Evolutionary conservation across 73 alveolate species (phyloP).

Genomic region (Blepharisma stoltei): DNA sequence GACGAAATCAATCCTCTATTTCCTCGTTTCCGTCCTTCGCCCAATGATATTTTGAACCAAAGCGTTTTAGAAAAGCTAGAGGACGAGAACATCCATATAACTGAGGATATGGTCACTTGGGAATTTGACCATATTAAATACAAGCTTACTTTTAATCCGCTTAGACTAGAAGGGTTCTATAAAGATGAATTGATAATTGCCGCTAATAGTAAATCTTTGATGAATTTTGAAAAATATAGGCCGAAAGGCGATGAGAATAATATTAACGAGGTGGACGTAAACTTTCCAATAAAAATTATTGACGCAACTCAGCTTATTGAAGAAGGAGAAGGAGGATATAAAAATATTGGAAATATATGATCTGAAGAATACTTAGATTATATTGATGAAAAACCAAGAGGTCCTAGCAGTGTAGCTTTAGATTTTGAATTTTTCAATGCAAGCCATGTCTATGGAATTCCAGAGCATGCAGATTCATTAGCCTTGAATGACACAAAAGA

Average conservation of each 20-base stretch:
- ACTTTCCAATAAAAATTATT: background rate
- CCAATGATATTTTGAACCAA: too few species aligned
- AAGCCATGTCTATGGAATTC: slow-evolving; percentile 48
- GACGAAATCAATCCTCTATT: too few species aligned
- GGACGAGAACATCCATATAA: background rate
- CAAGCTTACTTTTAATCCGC: background rate
- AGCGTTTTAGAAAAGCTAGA: too few species aligned
- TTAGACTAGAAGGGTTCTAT: background rate
- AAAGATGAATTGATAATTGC: background rate
- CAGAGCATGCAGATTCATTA: slow-evolving; percentile 47
- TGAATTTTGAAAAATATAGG: slow-evolving; percentile 24
- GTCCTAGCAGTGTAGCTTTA: slow-evolving; percentile 14
- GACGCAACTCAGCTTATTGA: background rate
- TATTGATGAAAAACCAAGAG: slow-evolving; percentile 17
- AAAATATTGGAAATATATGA: background rate
- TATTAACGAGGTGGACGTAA: background rate
- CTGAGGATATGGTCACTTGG: background rate
- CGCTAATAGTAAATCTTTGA: background rate
- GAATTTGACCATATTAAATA: background rate
- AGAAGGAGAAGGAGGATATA: background rate
- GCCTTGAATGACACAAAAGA: slow-evolving; percentile 34
- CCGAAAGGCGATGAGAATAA: background rate
- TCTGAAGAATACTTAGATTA: background rate
- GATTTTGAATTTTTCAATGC: slow-evolving; percentile 11
- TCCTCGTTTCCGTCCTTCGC: too few species aligned